phyloP scores from a whole-genome alignment of 305 asterid species.

The Solanum hybrid region DNA sequence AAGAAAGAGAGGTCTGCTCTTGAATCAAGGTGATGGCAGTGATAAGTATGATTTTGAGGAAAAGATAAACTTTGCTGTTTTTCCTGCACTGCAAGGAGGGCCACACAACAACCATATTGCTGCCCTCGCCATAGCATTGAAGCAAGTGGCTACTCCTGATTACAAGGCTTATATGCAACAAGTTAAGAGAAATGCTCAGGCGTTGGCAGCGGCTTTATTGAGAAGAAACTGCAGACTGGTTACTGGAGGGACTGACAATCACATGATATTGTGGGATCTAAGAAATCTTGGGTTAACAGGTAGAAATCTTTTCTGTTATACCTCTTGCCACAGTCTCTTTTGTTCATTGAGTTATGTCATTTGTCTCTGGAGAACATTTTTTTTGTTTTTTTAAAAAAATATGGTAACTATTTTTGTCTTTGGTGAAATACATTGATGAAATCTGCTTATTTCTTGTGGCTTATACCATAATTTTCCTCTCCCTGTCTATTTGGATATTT shows the following conservation, averaged over 20 bases:
- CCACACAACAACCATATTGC: constrained; percentile 98
- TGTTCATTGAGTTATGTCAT: background rate
- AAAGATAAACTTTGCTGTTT: constrained; percentile 87
- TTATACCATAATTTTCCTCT: background rate
- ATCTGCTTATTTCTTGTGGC: background rate
- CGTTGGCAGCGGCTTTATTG: constrained; percentile 50
- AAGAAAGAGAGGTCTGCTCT: constrained; percentile 59
- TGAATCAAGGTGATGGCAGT: constrained; percentile 70
- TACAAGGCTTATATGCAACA: constrained; percentile 71
- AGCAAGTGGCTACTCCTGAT: constrained; percentile 75
- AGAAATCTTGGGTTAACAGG: constrained; percentile 76
- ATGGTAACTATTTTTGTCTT: background rate
- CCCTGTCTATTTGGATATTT: background rate
- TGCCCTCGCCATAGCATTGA: constrained; percentile 88
- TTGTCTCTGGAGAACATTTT: background rate
- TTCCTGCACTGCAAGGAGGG: constrained; percentile 94
- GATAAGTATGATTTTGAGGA: constrained; percentile 91
- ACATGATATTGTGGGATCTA: constrained; percentile 78
- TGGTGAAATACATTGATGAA: background rate
- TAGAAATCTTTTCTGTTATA: background rate
- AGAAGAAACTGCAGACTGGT: constrained; percentile 65
- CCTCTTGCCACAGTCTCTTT: background rate
- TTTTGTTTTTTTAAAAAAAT: too few relatives aligned
- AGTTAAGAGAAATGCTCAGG: constrained; percentile 78
- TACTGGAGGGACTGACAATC: constrained; percentile 85